Conservation (phyloP, 2,329 filamentous ascomycete species). For the Lizonia empirigonia region DNA sequence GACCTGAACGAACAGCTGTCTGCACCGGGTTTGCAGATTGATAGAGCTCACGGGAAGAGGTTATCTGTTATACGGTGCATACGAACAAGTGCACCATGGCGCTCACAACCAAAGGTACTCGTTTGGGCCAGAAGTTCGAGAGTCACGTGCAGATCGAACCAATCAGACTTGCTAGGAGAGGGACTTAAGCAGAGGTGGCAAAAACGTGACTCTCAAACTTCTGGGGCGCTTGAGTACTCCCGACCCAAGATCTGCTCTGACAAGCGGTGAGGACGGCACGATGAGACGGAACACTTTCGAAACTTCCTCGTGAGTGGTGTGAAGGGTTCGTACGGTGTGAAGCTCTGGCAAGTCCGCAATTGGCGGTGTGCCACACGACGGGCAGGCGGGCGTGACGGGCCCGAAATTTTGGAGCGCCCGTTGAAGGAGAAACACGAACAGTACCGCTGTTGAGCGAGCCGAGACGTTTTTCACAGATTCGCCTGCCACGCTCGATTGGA, state of each 20-base stretch:
- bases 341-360: constrained; percentile 11
- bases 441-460: constrained; percentile 4
- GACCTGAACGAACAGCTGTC: background rate
- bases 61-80: too few species aligned
- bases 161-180: too few species aligned
- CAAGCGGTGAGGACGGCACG: constrained; percentile 11
- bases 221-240: background rate
- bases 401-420: constrained; percentile 25
- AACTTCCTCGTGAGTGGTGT: background rate
- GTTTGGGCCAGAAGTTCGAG: too few species aligned
- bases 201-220: background rate
- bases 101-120: too few species aligned
- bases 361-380: constrained; percentile 27
- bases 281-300: background rate
- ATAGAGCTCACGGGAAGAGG: too few species aligned
- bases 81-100: too few species aligned
- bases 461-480: background rate
- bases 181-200: too few species aligned
- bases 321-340: constrained; percentile 1
- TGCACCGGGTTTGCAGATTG: too few species aligned
- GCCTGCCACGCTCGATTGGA: background rate
- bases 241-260: background rate
- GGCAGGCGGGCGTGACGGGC: constrained; percentile 13
- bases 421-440: constrained; percentile 13
- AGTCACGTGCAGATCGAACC: too few species aligned